Evolutionary conservation across 1,284 basidiomycete genomes (phyloP), one percentile per base, ranked within the genome.

Genomic region (Boletellus deceptivus): DNA sequence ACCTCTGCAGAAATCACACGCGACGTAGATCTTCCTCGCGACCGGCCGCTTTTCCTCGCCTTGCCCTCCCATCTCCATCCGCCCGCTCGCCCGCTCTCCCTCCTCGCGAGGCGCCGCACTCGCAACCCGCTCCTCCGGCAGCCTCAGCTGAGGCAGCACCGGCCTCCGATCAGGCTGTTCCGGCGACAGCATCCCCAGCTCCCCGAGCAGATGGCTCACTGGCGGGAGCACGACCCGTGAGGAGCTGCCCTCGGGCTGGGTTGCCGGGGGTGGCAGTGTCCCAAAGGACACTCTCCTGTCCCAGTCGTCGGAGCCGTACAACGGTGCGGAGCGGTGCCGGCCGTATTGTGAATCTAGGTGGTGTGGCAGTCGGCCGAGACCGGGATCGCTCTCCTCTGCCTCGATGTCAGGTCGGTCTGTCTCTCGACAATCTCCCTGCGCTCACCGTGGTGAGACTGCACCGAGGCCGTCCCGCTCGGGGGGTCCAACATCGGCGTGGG

Each of bases 1-100:
- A 83, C 86, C 75, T 76, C 85, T 75, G 71, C 86, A 89, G 65
- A 86, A 86, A 67, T 84, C 72, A 70, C 86, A 89, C 50, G 86
- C 86, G 35, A 70, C 60, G 41, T 67, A 67, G 47, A 71, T 69
- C 58, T 70, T 68, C 29, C 61, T 61, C 6, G 20, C 42, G 1
- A 34, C 55, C 46, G 46, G 39, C 53, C 62, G 56, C 61, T 50
- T 69, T 45, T 63, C 65, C 41, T 57, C 54, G 14, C 40, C 49
- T 18, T 25, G 51, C 29, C 11, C 48, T 44, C 44, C 56, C 60
- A 41, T 55, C 47, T 55, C 59, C 35, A 37, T 11, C 47, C 48
- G 53, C 48, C 49, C 62, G 29, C 22, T 29, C 35, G 37, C 24
- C 42, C 50, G 48, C 41, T 54, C 60, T 44, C 49, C 46, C 50